phyloP scores from a whole-genome alignment of 1,284 basidiomycete genomes.

The Taiwanofungus camphoratus region DNA sequence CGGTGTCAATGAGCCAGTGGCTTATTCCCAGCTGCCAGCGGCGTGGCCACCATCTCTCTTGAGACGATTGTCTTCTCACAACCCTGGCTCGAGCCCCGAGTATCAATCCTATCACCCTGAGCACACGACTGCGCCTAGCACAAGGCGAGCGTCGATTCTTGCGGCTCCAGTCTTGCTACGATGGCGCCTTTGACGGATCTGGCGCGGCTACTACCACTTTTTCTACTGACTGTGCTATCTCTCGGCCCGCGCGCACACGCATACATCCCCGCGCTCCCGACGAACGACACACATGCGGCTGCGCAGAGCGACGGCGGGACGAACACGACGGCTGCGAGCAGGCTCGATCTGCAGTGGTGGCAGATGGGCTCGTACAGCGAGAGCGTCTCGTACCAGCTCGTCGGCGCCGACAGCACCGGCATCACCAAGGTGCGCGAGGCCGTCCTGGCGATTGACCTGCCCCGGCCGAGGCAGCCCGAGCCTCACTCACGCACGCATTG shows the following conservation, averaged over 20 bases:
- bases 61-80: too few relatives aligned
- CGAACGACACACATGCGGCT: slow-evolving; percentile 56
- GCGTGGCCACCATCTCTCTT: too few relatives aligned
- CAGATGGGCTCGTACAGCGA: slow-evolving; percentile 40
- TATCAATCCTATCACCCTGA: too few relatives aligned
- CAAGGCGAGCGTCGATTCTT: too few relatives aligned
- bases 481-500: neutral
- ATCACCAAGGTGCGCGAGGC: slow-evolving; percentile 43
- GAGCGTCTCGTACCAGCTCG: slow-evolving; percentile 55
- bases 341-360: slow-evolving; percentile 61
- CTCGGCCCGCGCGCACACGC: slow-evolving; percentile 22
- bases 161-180: neutral
- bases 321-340: slow-evolving; percentile 52
- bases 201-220: neutral
- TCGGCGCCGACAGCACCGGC: slow-evolving; percentile 41
- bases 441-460: slow-evolving; percentile 1
- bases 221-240: neutral
- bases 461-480: neutral
- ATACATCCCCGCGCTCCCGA: slow-evolving; percentile 70
- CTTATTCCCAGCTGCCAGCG: too few relatives aligned
- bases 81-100: too few relatives aligned
- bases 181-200: neutral
- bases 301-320: slow-evolving; percentile 33
- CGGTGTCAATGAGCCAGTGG: too few relatives aligned
- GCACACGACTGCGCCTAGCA: too few relatives aligned